Evolutionary conservation across 225 moss, liverwort and hornwort genomes (phyloP), one percentile per base, ranked within the genome.

Genomic region (Antitrichia curtipendula): DNA sequence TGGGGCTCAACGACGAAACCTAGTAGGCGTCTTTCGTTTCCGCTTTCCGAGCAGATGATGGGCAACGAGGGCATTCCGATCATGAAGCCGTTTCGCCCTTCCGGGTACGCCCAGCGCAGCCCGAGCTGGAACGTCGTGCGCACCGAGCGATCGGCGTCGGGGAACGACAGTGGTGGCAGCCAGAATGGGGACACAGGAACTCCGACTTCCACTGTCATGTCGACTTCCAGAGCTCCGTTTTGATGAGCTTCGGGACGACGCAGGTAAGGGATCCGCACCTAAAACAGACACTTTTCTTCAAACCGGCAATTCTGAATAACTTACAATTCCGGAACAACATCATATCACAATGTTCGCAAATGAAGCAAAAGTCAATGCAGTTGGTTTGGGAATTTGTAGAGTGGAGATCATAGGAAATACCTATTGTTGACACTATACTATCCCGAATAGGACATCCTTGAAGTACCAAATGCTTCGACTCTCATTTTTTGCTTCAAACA

Each of bases 1-100:
- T 90, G 84, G 91, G 89, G 91, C 87, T 90, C 95, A 15, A 93
- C 95, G 5, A 92, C 91, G 6, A 98, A 96, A 91, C 94, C 81
- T 2, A 64, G 32, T 3, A 50, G 96, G 70, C 92, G 98, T 36
- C 93, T 95, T 52, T 95, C 98, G 5, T 98, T 94, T 84, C 98
- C 98, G 1, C 91, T 92, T 9, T 93, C 94, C 10, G 98, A 98
- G 82, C 92, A 94, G n/a, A 90, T 95, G 25, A 84, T 87, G 65
- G 89, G 89, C 89, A 90, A 84, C 76, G 83, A 95, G 2, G 94
- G 87, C 13, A 32, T 86, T 58, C 88, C 95, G 3, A 80, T 85
- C 36, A 93, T 94, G 82, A 88, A 90, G 60, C 92, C 93, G 8
- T 92, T 90, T 59, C 93, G 95, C 25, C 92, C 92, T 38, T 36